phyloP scores from a whole-genome alignment of 129 eudicot species.

The Kitagawia praeruptora region DNA sequence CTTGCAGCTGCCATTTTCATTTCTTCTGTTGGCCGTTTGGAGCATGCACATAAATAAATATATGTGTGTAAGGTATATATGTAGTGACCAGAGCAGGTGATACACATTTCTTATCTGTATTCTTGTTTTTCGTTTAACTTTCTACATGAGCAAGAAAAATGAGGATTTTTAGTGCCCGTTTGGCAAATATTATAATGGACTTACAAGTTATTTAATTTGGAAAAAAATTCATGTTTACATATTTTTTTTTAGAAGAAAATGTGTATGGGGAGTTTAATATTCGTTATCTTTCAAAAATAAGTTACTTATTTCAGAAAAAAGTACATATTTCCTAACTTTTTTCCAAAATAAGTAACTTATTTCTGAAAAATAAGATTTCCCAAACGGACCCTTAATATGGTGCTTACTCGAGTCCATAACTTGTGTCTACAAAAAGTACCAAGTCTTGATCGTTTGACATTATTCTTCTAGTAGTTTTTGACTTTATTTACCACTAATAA shows the following conservation, averaged over 20 bases:
- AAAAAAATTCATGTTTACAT: too few relatives aligned
- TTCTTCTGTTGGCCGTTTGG: not conserved
- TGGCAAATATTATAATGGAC: too few relatives aligned
- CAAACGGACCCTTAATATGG: too few relatives aligned
- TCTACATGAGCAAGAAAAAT: not conserved
- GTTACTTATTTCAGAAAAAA: too few relatives aligned
- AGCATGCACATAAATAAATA: not conserved
- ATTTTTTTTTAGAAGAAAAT: too few relatives aligned
- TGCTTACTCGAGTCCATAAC: not conserved
- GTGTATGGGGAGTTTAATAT: too few relatives aligned
- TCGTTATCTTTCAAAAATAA: too few relatives aligned
- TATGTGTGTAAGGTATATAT: not conserved
- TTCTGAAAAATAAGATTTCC: too few relatives aligned
- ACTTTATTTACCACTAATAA: not conserved
- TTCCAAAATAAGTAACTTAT: too few relatives aligned
- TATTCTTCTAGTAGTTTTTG: conserved; percentile 1
- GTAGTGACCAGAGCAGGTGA: not conserved
- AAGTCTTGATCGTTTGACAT: not conserved
- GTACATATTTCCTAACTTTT: too few relatives aligned
- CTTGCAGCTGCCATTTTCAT: not conserved
- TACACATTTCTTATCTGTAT: not conserved
- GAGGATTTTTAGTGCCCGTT: too few relatives aligned
- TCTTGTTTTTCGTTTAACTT: not conserved
- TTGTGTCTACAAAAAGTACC: not conserved
- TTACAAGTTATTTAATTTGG: too few relatives aligned